Conservation (phyloP, 495 filamentous ascomycete genomes). For the Tuber brumale region DNA sequence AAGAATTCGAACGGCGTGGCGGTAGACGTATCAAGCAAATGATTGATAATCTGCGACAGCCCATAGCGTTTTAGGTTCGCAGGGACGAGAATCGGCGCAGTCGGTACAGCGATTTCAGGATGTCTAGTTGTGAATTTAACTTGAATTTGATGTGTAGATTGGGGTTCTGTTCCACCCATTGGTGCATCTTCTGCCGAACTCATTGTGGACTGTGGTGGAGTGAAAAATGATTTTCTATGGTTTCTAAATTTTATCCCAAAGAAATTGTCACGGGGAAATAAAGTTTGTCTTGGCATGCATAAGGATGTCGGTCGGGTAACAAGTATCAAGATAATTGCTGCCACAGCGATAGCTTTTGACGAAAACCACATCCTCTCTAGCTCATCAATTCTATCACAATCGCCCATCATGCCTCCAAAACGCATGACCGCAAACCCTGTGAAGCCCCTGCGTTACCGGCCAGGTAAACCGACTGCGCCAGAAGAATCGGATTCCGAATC, state of each 20-base stretch:
- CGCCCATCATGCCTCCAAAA: conserved; percentile 66
- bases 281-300: not conserved
- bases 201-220: not conserved
- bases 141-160: conserved; percentile 44
- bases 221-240: conserved; percentile 1
- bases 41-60: conserved; percentile 88
- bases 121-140: conserved; percentile 56
- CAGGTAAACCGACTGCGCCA: conserved; percentile 70
- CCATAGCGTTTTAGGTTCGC: conserved; percentile 68
- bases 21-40: conserved; percentile 67
- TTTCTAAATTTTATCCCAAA: not conserved
- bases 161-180: not conserved
- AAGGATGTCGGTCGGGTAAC: conserved; percentile 20
- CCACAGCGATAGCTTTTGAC: not conserved
- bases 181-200: not conserved
- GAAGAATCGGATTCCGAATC: conserved; percentile 58
- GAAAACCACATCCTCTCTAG: not conserved
- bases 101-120: conserved; percentile 52
- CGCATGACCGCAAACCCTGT: conserved; percentile 92
- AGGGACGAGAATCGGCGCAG: conserved; percentile 21
- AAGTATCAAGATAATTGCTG: not conserved
- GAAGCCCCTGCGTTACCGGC: conserved; percentile 73
- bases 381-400: not conserved
- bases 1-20: conserved; percentile 95
- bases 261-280: not conserved